phyloP scores from a whole-genome alignment of 805 yeast species.

The Metschnikowia similis region DNA sequence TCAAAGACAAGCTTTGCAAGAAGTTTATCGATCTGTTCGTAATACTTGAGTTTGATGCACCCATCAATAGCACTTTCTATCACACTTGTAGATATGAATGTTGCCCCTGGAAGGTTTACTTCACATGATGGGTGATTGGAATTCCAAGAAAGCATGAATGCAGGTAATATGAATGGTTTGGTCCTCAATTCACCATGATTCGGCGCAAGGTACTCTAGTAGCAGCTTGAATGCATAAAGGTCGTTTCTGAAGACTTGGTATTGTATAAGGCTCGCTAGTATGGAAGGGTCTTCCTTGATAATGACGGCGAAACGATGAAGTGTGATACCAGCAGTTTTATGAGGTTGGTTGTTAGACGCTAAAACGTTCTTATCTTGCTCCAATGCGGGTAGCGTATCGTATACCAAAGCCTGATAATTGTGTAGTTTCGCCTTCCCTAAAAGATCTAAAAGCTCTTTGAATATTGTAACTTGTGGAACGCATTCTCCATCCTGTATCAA shows the following conservation, averaged over 20 bases:
- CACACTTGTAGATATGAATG: slow-evolving; percentile 15
- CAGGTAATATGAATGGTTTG: slow-evolving; percentile 11
- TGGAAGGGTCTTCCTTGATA: slow-evolving; percentile 27
- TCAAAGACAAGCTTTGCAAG: slow-evolving; percentile 26
- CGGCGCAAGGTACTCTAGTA: slow-evolving; percentile 26
- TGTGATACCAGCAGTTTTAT: slow-evolving; percentile 11
- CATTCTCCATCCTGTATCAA: slow-evolving; percentile 11
- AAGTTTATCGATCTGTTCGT: slow-evolving; percentile 29
- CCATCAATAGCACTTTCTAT: slow-evolving; percentile 26
- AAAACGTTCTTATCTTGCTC: slow-evolving; percentile 19
- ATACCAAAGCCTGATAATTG: slow-evolving; percentile 27
- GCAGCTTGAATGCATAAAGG: slow-evolving; percentile 17
- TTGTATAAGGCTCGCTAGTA: slow-evolving; percentile 24
- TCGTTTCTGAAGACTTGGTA: slow-evolving; percentile 23
- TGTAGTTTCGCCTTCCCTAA: slow-evolving; percentile 21
- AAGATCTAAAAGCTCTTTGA: slow-evolving; percentile 22
- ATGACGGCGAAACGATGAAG: slow-evolving; percentile 20
- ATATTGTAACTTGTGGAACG: slow-evolving; percentile 24
- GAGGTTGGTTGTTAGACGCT: slow-evolving; percentile 11
- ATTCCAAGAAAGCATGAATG: slow-evolving; percentile 21
- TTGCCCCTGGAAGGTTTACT: not conserved
- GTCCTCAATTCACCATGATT: slow-evolving; percentile 13
- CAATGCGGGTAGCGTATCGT: slow-evolving; percentile 23
- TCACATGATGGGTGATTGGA: slow-evolving; percentile 7
- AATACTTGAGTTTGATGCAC: slow-evolving; percentile 25